Evolutionary conservation across 805 yeast species (phyloP).

Genomic region (Metschnikowia matae): DNA sequence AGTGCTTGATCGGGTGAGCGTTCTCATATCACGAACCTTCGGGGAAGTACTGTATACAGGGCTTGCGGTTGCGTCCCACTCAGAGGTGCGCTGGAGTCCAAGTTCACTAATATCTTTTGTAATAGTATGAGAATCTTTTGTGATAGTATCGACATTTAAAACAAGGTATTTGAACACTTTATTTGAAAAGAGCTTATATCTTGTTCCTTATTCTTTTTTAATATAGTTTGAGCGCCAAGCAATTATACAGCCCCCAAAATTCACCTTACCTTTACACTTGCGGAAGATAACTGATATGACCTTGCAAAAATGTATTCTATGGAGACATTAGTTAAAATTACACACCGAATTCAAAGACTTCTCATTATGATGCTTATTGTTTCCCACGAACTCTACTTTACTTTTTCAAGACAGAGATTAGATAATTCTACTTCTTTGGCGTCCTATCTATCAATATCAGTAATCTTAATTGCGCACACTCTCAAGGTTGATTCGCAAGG

Average conservation of each 20-base stretch:
- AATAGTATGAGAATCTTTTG: not conserved
- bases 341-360: not conserved
- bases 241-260: no score
- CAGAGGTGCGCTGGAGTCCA: not conserved
- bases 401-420: not conserved
- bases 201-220: not conserved
- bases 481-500: not conserved
- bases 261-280: not conserved
- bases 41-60: not conserved
- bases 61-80: constrained; percentile 3
- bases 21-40: constrained; percentile 2
- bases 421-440: not conserved
- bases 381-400: not conserved
- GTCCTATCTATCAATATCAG: not conserved
- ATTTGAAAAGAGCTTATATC: not conserved
- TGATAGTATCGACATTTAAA: not conserved
- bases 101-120: not conserved
- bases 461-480: not conserved
- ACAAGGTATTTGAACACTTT: not conserved
- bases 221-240: not conserved
- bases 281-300: not conserved
- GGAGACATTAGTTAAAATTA: not conserved
- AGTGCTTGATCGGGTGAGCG: constrained; percentile 1
- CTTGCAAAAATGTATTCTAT: not conserved
- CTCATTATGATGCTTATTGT: not conserved